Evolutionary conservation across 192 early-diverging fungal genomes (phyloP).

Genomic region (Umbelopsis isabellina): DNA sequence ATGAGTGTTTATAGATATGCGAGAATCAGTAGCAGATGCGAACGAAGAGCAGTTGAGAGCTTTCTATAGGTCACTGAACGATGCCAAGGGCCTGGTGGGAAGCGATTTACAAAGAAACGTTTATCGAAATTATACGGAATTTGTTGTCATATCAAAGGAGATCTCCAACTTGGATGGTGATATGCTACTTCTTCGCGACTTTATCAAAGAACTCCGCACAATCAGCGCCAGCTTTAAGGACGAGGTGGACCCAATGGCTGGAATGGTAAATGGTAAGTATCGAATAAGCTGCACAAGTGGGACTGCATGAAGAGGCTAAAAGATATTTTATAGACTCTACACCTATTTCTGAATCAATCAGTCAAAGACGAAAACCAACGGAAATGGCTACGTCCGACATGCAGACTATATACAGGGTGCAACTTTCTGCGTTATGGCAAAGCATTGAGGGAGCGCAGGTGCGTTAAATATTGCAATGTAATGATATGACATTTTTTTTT

Average conservation of each 20-base stretch:
- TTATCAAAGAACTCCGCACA: conserved; percentile 67
- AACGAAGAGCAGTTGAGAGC: conserved; percentile 62
- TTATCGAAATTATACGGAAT: conserved; percentile 82
- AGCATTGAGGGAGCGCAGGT: conserved; percentile 65
- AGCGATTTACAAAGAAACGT: conserved; percentile 81
- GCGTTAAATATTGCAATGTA: neutral
- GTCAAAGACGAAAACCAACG: conserved; percentile 29
- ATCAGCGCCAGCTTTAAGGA: conserved; percentile 52
- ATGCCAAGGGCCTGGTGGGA: conserved; percentile 70
- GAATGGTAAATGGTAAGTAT: neutral
- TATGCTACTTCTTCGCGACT: conserved; percentile 67
- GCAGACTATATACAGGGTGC: conserved; percentile 57
- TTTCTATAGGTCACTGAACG: conserved; percentile 58
- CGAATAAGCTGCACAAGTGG: neutral
- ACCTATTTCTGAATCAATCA: conserved; percentile 26
- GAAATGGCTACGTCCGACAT: conserved; percentile 47
- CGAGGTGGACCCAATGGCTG: conserved; percentile 11
- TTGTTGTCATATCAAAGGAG: conserved; percentile 86
- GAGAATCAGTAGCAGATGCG: conserved; percentile 51
- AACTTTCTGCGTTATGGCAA: conserved; percentile 60
- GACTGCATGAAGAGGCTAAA: neutral
- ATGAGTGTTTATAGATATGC: conserved; percentile 48
- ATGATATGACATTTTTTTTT: neutral
- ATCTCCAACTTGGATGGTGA: conserved; percentile 79
- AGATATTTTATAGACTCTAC: neutral